phyloP scores from a whole-genome alignment of 768 basidiomycete genomes.

The Termitomyces sp. region DNA sequence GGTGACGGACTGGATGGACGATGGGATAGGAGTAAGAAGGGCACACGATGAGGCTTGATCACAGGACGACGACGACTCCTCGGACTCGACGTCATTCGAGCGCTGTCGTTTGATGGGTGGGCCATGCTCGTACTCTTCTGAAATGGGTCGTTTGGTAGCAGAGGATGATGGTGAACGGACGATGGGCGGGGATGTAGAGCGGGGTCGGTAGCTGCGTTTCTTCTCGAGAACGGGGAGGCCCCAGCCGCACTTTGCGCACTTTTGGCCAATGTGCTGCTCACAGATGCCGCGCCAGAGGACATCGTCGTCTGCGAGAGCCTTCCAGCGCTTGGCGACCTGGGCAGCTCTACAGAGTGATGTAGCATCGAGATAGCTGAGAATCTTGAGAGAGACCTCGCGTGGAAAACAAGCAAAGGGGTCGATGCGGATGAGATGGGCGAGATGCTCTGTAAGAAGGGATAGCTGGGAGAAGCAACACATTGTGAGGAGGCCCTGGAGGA shows the following conservation, averaged over 20 bases:
- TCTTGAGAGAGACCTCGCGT: conserved; percentile 80
- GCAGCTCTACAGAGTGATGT: conserved; percentile 91
- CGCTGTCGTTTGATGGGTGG: conserved; percentile 51
- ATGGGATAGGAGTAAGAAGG: conserved; percentile 26
- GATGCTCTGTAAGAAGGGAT: conserved; percentile 90
- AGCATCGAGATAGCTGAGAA: conserved; percentile 87
- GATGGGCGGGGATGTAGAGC: conserved; percentile 18
- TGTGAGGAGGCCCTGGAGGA: conserved; percentile 93
- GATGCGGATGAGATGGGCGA: conserved; percentile 88
- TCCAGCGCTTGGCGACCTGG: conserved; percentile 85
- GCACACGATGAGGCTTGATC: conserved; percentile 11
- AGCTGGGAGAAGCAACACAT: conserved; percentile 99
- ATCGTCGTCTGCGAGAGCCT: conserved; percentile 87
- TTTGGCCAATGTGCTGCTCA: conserved; percentile 96
- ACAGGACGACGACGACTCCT: conserved; percentile 8
- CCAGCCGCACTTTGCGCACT: conserved; percentile 97
- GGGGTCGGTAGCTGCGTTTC: conserved; percentile 42
- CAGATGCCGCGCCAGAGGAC: conserved; percentile 94
- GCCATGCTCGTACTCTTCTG: conserved; percentile 22
- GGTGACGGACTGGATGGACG: conserved; percentile 39
- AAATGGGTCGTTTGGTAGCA: conserved; percentile 31
- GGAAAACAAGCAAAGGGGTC: conserved; percentile 92
- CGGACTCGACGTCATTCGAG: conserved; percentile 14
- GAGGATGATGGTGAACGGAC: conserved; percentile 6
- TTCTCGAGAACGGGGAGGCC: conserved; percentile 88